These are phyloP conservation scores for Geotrichum klebahnii DNA, from an alignment of 1,139 yeast genomes.

Conservation along the genomic window DNA sequence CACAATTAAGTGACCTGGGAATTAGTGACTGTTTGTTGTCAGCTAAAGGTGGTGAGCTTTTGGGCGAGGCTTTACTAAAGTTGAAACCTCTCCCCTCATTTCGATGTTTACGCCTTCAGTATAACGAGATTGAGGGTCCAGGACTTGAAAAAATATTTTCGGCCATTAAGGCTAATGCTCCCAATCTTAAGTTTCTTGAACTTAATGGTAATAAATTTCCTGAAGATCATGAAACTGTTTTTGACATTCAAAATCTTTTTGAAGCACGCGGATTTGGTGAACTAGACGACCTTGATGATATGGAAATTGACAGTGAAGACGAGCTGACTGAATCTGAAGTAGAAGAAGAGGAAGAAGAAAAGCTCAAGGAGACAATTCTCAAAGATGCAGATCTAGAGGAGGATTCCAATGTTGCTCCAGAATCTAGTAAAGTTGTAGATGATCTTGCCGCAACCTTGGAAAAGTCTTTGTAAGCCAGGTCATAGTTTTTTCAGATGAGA, in stretches of 20 bases:
- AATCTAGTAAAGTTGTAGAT: conserved; percentile 49
- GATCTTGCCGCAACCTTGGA: conserved; percentile 58
- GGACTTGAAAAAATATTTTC: conserved; percentile 56
- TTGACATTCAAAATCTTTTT: conserved; percentile 56
- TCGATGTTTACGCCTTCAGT: conserved; percentile 68
- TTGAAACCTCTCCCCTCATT: conserved; percentile 42
- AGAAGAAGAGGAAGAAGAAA: conserved; percentile 57
- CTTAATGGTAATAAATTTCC: conserved; percentile 88
- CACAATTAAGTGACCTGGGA: conserved; percentile 64
- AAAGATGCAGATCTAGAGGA: conserved; percentile 45
- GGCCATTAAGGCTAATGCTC: conserved; percentile 54
- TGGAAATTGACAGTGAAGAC: conserved; percentile 85
- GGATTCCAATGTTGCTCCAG: conserved; percentile 36
- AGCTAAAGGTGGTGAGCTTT: conserved; percentile 61
- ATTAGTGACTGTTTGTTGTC: conserved; percentile 86
- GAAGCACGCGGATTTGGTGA: conserved; percentile 75
- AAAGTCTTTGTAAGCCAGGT: too few relatives aligned
- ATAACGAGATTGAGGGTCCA: conserved; percentile 51
- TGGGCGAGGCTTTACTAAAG: conserved; percentile 38
- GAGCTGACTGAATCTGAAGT: conserved; percentile 67
- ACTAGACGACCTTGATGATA: conserved; percentile 85
- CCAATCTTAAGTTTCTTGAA: conserved; percentile 65
- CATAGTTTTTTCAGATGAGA: too few relatives aligned
- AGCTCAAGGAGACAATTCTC: conserved; percentile 40
- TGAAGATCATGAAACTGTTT: conserved; percentile 64